These are phyloP conservation scores for Sarocladium brachiariae DNA, from an alignment of 2,329 filamentous ascomycete genomes.

Conservation along the genomic window DNA sequence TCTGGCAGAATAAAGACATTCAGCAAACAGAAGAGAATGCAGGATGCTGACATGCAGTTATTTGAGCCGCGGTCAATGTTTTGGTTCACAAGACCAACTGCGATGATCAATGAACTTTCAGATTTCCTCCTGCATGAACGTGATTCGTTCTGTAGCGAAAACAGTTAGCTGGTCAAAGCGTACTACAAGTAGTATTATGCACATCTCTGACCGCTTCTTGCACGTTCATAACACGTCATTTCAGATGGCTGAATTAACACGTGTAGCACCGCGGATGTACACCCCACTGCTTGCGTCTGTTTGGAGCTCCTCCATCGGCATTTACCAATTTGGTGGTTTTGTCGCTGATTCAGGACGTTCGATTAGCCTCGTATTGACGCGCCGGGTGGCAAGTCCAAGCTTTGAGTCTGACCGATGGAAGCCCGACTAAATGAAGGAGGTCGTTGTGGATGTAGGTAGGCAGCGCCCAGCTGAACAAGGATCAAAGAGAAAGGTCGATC, in stretches of 20 bases:
- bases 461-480: background rate
- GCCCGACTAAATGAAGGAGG: background rate
- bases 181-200: too few species aligned
- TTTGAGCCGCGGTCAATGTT: too few species aligned
- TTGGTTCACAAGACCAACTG: too few species aligned
- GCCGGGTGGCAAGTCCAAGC: constrained; percentile 4
- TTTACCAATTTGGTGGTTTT: background rate
- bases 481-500: background rate
- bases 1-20: background rate
- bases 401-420: background rate
- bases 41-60: too few species aligned
- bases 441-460: too few species aligned
- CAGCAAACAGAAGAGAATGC: too few species aligned
- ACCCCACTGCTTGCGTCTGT: background rate
- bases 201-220: too few species aligned
- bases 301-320: too few species aligned
- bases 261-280: background rate
- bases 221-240: background rate
- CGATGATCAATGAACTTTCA: too few species aligned
- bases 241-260: background rate
- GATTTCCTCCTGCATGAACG: too few species aligned
- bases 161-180: too few species aligned
- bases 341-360: background rate
- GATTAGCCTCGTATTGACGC: background rate
- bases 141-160: too few species aligned